Percentiles rank a stretch among this genome's conserved stretches.
Evolutionary conservation across 2,329 filamentous ascomycete species (phyloP).

Genomic region (Colletotrichum eleusines): DNA sequence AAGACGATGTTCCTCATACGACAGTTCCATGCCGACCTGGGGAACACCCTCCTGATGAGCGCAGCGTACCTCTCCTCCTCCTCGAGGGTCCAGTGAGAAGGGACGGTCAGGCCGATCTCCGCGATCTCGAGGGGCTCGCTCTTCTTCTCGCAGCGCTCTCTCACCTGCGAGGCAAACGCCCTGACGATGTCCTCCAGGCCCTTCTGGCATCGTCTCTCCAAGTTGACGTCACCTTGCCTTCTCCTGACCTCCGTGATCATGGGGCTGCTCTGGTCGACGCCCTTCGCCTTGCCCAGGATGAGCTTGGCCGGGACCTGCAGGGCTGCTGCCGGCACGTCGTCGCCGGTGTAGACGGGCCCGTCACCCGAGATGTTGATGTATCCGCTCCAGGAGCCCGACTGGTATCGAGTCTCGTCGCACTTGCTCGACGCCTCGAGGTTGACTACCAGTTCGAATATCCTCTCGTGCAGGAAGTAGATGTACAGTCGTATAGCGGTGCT

Average conservation of each 20-base stretch:
- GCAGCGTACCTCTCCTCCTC: not conserved
- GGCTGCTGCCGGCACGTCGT: conserved; percentile 20
- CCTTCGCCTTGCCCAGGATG: not conserved
- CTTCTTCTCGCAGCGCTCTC: not conserved
- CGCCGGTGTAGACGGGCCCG: conserved; percentile 31
- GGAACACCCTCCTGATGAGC: not conserved
- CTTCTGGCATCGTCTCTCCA: not conserved
- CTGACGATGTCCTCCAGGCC: not conserved
- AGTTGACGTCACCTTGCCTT: not conserved
- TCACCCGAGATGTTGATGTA: conserved; percentile 40
- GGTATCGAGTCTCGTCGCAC: not conserved
- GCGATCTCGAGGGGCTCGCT: not conserved
- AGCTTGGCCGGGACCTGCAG: conserved; percentile 26
- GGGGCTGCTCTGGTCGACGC: conserved; percentile 22
- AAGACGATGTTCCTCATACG: conserved; percentile 12
- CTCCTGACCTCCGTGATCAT: conserved; percentile 28
- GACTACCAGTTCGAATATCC: not conserved
- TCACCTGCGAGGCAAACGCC: not conserved
- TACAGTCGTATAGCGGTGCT: conserved; percentile 40
- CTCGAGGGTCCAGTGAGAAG: conserved; percentile 11
- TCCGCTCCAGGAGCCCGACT: conserved; percentile 11
- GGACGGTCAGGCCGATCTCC: not conserved
- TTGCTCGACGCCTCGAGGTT: conserved; percentile 5
- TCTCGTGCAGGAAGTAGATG: not conserved
- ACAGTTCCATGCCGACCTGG: not conserved